Base-by-base conservation (phyloP, 805 yeast species). In the Cephaloascus albidus region DNA sequence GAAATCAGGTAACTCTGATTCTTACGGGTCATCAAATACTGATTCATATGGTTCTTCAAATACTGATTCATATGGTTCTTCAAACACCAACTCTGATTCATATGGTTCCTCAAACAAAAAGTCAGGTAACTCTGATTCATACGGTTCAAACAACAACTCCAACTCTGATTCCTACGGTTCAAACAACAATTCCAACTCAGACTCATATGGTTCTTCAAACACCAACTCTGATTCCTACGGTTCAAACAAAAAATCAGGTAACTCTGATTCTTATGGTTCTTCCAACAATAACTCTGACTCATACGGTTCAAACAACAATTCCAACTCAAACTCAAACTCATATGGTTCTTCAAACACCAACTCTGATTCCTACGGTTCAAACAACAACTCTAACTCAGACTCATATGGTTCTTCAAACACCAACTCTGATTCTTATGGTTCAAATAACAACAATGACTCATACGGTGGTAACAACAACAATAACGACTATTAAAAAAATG, bases 1-100 rank as follows among this genome's bases (percentile, higher is more conserved):
- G 31, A 41, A 44, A 40, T 46, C 54, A 10, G 43, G 33, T 39
- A 50, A 52, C 52, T 51, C 59, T 18, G 44, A 50, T 41, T 53
- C 57, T n/a, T 50, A 49, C 40, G 54, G 55, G 32, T 34, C 44
- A 18, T 41, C 44, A 10, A 46, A 48, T 41, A 38, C 44, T 38
- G 46, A 44, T 38, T 47, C 56, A 6, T 54, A 51, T 33, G 54
- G 55, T 33, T 42, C 46, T 23, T 38, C 43, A 20, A 31, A 31
- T 15, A 6, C 40, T 19, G 50, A 45, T 37, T 45, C 51, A 18
- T 48, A 51, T 35, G 52, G 52, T 18, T 39, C 18, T n/a, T 20
- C 15, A 14, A 39, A 43, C 27, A 41, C 10, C 30, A 26, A 26
- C 30, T 14, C 39, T 20, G 50, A 45, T 37, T 45, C 51, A 18